A percentile compares a stretch with the other conserved stretches of the same genome.
These are phyloP conservation scores for Ascochyta lentis DNA, from an alignment of 2,329 filamentous ascomycete genomes.

Conservation along the genomic window DNA sequence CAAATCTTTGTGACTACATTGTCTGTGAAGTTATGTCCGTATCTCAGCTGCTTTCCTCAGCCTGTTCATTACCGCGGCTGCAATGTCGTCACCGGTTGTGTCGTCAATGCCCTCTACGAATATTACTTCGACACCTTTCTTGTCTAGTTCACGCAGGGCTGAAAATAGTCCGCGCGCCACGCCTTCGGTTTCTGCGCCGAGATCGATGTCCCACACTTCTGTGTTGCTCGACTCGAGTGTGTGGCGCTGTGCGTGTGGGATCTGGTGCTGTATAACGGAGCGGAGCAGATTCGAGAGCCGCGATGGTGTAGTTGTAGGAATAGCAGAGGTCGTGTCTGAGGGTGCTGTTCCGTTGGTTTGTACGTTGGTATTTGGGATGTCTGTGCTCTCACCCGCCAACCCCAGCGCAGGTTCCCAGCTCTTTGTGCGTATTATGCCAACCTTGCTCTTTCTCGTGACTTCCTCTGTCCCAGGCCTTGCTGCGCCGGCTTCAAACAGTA, in stretches of 20 bases:
- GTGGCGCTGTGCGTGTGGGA: slow-evolving; percentile 37
- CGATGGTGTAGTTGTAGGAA: slow-evolving; percentile 1
- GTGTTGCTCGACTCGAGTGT: slow-evolving; percentile 11
- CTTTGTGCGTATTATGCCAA: slow-evolving; percentile 52
- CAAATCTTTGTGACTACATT: no score
- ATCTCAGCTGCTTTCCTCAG: slow-evolving; percentile 57
- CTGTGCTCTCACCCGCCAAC: slow-evolving; percentile 9
- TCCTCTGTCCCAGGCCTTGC: slow-evolving; percentile 39
- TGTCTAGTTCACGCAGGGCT: slow-evolving; percentile 83
- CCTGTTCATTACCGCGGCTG: slow-evolving; percentile 69
- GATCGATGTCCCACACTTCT: slow-evolving; percentile 69
- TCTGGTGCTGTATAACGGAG: slow-evolving; percentile 44
- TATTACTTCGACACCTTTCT: slow-evolving; percentile 78
- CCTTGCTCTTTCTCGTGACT: slow-evolving; percentile 33
- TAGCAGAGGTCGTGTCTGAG: neutral
- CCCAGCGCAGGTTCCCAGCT: slow-evolving; percentile 34
- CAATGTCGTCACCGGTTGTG: slow-evolving; percentile 75
- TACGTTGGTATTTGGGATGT: slow-evolving; percentile 3
- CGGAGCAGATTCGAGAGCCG: slow-evolving; percentile 42
- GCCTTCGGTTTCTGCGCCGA: slow-evolving; percentile 72
- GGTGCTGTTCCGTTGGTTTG: slow-evolving; percentile 21
- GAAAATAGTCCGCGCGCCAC: slow-evolving; percentile 91
- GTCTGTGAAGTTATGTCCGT: neutral
- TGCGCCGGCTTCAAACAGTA: slow-evolving; percentile 74
- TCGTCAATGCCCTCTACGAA: slow-evolving; percentile 85